phyloP scores from a whole-genome alignment of 2,329 filamentous ascomycete genomes.

The Scytalidium sp. region DNA sequence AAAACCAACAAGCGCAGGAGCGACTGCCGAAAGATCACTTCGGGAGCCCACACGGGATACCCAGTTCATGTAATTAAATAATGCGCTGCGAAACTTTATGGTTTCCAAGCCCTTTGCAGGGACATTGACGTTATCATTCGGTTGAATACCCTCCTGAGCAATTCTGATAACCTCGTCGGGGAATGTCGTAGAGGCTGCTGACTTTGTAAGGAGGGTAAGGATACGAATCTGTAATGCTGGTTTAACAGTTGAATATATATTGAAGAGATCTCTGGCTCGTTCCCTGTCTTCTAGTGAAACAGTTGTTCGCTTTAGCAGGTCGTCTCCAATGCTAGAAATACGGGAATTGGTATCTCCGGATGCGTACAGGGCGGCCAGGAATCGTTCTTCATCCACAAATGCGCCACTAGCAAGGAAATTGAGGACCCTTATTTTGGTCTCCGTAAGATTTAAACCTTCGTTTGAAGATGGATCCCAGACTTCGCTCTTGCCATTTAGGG shows the following conservation, averaged over 20 bases:
- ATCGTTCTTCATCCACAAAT: conserved; percentile 79
- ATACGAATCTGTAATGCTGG: conserved; percentile 75
- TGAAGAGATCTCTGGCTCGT: conserved; percentile 65
- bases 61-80: conserved; percentile 87
- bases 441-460: conserved; percentile 62
- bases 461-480: conserved; percentile 61
- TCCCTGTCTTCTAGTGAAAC: conserved; percentile 68
- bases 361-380: conserved; percentile 80
- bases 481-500: conserved; percentile 62
- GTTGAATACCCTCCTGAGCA: conserved; percentile 62
- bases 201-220: conserved; percentile 72
- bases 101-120: conserved; percentile 51
- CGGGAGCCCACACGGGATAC: conserved; percentile 70
- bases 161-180: conserved; percentile 65
- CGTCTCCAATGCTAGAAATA: conserved; percentile 81
- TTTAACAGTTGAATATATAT: conserved; percentile 70
- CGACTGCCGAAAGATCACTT: conserved; percentile 61
- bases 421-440: conserved; percentile 67
- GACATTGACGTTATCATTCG: conserved; percentile 32
- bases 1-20: conserved; percentile 63
- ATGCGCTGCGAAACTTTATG: conserved; percentile 73
- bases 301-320: conserved; percentile 77
- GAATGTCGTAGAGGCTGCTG: conserved; percentile 68
- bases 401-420: conserved; percentile 79
- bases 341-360: conserved; percentile 79